phyloP scores from a whole-genome alignment of 2,329 filamentous ascomycete species.

The Colletotrichum godetiae region DNA sequence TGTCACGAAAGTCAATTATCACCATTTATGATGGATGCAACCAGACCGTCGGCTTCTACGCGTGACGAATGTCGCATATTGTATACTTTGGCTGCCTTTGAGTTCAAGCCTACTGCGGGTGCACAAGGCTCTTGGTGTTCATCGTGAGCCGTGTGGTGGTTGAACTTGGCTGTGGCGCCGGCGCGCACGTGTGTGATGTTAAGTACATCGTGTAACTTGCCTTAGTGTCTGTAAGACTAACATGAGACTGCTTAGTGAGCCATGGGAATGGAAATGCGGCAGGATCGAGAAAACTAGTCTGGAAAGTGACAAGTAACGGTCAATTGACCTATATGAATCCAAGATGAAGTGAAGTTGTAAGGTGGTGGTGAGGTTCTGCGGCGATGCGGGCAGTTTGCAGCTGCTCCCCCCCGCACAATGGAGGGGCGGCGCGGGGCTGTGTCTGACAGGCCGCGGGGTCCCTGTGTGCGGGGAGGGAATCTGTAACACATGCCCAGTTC shows the following conservation, averaged over 20 bases:
- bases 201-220: not conserved
- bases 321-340: too few species aligned
- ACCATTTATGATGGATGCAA: not conserved
- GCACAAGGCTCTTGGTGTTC: not conserved
- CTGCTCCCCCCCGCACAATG: not conserved
- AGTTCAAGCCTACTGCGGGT: not conserved
- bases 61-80: not conserved
- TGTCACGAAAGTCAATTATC: not conserved
- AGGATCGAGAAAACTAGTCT: not conserved
- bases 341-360: not conserved
- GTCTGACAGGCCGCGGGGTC: constrained; percentile 11
- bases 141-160: not conserved
- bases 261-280: not conserved
- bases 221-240: not conserved
- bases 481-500: not conserved
- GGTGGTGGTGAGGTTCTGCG: not conserved
- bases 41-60: not conserved
- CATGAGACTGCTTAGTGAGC: not conserved
- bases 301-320: not conserved
- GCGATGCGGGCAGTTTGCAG: not conserved
- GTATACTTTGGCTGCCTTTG: not conserved
- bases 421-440: not conserved
- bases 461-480: not conserved
- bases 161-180: not conserved
- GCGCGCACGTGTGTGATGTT: not conserved